Evolutionary conservation across 345 rosid genomes (phyloP).

Genomic region (Eucalyptus dawsonii): DNA sequence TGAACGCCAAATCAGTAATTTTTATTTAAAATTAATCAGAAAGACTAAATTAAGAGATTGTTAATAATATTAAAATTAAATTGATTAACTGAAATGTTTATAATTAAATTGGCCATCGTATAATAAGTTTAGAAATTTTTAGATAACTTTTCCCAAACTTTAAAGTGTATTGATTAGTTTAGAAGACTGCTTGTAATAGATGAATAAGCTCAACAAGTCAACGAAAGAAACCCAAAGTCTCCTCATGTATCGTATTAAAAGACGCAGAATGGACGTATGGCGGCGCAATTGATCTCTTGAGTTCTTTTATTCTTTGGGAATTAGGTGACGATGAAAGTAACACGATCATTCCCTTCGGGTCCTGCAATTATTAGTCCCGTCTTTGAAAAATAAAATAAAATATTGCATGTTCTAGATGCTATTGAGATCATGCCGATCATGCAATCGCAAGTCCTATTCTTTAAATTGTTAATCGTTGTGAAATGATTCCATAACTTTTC

Average conservation of each 20-base stretch:
- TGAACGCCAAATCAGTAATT: too few relatives aligned
- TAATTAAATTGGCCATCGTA: rapidly evolving
- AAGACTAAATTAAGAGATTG: rapidly evolving
- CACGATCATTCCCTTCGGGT: not conserved
- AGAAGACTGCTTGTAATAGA: not conserved
- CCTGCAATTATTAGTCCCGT: not conserved
- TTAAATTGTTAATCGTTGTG: not conserved
- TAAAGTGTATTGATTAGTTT: not conserved
- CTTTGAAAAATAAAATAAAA: not conserved
- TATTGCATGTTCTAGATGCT: not conserved
- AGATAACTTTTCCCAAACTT: not conserved
- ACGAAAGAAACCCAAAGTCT: not conserved
- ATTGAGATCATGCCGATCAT: not conserved
- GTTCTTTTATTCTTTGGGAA: not conserved
- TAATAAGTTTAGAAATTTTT: not conserved
- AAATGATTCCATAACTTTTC: not conserved
- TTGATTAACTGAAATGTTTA: not conserved
- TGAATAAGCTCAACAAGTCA: not conserved
- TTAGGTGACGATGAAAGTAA: not conserved
- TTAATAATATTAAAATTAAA: not conserved
- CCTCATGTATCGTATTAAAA: not conserved
- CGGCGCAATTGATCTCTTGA: not conserved
- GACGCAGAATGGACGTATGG: not conserved
- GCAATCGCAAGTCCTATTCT: not conserved
- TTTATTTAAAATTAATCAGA: too few relatives aligned